These are phyloP conservation scores for Pyrenophora graminea DNA, from an alignment of 2,329 filamentous ascomycete genomes.

Conservation along the genomic window DNA sequence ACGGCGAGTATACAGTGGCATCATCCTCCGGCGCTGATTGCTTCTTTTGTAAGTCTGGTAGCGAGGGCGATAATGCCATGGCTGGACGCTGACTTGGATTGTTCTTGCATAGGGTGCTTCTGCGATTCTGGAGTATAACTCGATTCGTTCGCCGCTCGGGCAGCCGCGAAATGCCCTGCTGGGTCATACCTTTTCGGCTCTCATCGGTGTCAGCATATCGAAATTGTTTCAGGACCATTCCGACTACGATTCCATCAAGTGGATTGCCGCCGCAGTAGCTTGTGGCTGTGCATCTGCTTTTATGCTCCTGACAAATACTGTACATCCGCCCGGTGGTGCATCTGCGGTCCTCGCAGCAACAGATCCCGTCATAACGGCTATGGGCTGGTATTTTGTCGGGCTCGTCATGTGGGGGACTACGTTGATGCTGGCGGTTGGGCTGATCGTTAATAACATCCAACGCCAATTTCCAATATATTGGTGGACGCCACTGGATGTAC, in stretches of 20 bases:
- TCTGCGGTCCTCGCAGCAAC: slow-evolving; percentile 54
- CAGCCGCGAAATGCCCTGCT: slow-evolving; percentile 54
- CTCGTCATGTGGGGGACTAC: slow-evolving; percentile 49
- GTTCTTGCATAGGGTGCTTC: slow-evolving; percentile 47
- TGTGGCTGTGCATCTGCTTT: slow-evolving; percentile 50
- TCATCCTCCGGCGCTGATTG: slow-evolving; percentile 51
- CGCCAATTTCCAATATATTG: slow-evolving; percentile 54
- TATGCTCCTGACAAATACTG: slow-evolving; percentile 54
- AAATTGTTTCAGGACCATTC: slow-evolving; percentile 51
- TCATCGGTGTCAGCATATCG: slow-evolving; percentile 51
- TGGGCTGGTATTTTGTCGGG: slow-evolving; percentile 54
- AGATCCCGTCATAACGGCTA: slow-evolving; percentile 44
- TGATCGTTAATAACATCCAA: slow-evolving; percentile 53
- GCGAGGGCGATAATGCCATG: not conserved
- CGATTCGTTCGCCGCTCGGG: slow-evolving; percentile 52
- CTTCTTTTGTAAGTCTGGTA: slow-evolving; percentile 44
- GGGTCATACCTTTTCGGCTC: slow-evolving; percentile 52
- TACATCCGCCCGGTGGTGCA: slow-evolving; percentile 57
- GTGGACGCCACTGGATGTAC: slow-evolving; percentile 52
- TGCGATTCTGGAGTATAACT: slow-evolving; percentile 55
- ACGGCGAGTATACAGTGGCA: slow-evolving; percentile 43
- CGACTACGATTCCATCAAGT: slow-evolving; percentile 46
- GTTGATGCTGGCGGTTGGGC: slow-evolving; percentile 50
- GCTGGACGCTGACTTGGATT: slow-evolving; percentile 3
- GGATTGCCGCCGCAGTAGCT: slow-evolving; percentile 52